phyloP scores from a whole-genome alignment of 768 basidiomycete genomes.

The Sarcomyxa edulis region DNA sequence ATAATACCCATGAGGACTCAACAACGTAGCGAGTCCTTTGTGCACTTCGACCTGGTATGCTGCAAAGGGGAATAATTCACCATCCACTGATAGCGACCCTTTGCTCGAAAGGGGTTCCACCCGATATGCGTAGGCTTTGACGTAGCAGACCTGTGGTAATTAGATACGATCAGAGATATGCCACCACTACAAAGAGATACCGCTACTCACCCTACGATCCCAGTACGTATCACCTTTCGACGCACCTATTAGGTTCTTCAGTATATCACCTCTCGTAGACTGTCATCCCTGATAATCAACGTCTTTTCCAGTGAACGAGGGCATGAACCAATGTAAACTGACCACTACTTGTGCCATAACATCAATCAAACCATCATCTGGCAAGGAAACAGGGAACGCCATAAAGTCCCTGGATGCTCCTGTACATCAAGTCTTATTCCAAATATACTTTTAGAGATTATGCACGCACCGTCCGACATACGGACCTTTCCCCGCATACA shows the following conservation, averaged over 20 bases:
- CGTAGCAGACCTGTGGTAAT: conserved; percentile 61
- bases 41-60: conserved; percentile 77
- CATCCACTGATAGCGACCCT: conserved; percentile 68
- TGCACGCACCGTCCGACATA: conserved; percentile 55
- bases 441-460: too few relatives aligned
- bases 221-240: conserved; percentile 59
- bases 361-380: conserved; percentile 77
- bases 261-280: conserved; percentile 45
- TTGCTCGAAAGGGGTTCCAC: conserved; percentile 52
- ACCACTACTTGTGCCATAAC: conserved; percentile 62
- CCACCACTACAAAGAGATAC: conserved; percentile 6
- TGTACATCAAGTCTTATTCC: too few relatives aligned
- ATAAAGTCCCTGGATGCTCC: conserved; percentile 55
- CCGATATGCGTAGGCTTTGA: conserved; percentile 71
- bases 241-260: conserved; percentile 54
- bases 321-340: conserved; percentile 16
- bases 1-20: conserved; percentile 61
- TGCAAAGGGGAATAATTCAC: conserved; percentile 70
- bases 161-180: conserved; percentile 8
- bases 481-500: conserved; percentile 77
- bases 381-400: conserved; percentile 79
- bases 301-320: too few relatives aligned
- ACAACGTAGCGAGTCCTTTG: conserved; percentile 54
- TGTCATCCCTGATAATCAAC: conserved; percentile 17
- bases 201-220: conserved; percentile 45